These are phyloP conservation scores for Beauveria sp. DNA, from an alignment of 2,329 filamentous ascomycete species.

Conservation along the genomic window DNA sequence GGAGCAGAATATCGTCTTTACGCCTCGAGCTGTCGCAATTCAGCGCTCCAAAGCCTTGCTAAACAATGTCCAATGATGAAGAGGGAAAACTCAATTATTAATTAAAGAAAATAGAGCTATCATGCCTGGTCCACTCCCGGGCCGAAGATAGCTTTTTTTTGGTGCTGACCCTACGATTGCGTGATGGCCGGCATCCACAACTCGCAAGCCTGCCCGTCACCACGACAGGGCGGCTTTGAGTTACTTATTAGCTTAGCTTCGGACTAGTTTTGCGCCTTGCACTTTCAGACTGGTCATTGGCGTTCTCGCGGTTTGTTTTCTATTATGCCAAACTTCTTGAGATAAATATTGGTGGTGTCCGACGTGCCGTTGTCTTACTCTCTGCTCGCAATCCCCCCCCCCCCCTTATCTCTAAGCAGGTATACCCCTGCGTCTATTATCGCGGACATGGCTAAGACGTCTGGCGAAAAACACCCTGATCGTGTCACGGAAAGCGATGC, in stretches of 20 bases:
- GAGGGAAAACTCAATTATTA: neutral
- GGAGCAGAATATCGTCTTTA: neutral
- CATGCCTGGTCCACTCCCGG: neutral
- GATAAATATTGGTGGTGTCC: neutral
- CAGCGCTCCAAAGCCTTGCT: neutral
- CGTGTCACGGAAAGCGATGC: slow-evolving; percentile 5
- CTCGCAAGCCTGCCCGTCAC: too few relatives aligned
- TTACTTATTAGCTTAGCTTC: neutral
- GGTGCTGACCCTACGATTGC: slow-evolving; percentile 3
- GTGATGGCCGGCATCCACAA: slow-evolving; percentile 1
- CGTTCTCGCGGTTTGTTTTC: neutral
- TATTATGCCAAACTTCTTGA: neutral
- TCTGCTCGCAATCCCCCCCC: neutral
- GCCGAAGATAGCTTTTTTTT: neutral
- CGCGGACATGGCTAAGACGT: neutral
- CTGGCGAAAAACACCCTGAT: neutral
- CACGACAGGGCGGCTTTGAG: too few relatives aligned
- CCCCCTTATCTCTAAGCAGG: neutral
- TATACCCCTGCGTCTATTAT: neutral
- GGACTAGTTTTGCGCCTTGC: neutral
- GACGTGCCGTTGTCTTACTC: neutral
- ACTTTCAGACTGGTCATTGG: neutral
- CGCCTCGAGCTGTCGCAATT: neutral
- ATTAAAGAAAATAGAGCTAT: neutral
- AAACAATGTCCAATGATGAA: neutral